Conservation (phyloP, 2,329 filamentous ascomycete species). For the Ophiostoma piceae region DNA sequence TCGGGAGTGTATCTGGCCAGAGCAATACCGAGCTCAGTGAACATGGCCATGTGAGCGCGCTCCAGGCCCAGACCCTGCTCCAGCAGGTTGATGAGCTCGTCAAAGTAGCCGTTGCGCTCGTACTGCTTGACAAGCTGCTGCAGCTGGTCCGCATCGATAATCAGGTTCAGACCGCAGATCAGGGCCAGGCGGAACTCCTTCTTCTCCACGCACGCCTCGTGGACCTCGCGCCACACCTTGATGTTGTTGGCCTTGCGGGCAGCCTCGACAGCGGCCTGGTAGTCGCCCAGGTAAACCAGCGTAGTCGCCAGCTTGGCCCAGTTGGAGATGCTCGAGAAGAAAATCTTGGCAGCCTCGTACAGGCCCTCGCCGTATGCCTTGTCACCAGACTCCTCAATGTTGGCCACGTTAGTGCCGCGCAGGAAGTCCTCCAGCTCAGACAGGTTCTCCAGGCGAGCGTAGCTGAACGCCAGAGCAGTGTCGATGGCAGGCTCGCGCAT, state of each 20-base stretch:
- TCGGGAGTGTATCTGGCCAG: constrained; percentile 93
- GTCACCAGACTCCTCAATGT: constrained; percentile 94
- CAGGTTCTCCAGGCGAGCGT: constrained; percentile 84
- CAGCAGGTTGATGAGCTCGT: constrained; percentile 89
- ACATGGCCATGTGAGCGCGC: constrained; percentile 93
- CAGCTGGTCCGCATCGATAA: constrained; percentile 94
- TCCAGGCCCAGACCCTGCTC: constrained; percentile 93
- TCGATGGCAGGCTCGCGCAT: constrained; percentile 90
- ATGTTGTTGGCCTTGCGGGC: constrained; percentile 98
- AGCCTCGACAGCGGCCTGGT: constrained; percentile 95
- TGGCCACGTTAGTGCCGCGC: constrained; percentile 85
- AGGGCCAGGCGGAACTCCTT: constrained; percentile 98
- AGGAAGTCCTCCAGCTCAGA: constrained; percentile 95
- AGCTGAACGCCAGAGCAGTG: constrained; percentile 89
- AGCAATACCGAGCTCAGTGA: constrained; percentile 87
- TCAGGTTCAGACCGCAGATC: constrained; percentile 97
- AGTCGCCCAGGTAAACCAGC: constrained; percentile 92
- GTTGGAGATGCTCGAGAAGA: constrained; percentile 97
- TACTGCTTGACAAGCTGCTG: constrained; percentile 92
- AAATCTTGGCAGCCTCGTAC: constrained; percentile 97
- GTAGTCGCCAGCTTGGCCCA: constrained; percentile 99
- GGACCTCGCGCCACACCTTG: constrained; percentile 98
- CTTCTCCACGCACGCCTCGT: constrained; percentile 91
- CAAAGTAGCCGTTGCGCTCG: constrained; percentile 94
- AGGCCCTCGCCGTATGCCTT: constrained; percentile 94